Base-by-base conservation (phyloP, 2,329 filamentous ascomycete genomes). In the Penicillium sp. region DNA sequence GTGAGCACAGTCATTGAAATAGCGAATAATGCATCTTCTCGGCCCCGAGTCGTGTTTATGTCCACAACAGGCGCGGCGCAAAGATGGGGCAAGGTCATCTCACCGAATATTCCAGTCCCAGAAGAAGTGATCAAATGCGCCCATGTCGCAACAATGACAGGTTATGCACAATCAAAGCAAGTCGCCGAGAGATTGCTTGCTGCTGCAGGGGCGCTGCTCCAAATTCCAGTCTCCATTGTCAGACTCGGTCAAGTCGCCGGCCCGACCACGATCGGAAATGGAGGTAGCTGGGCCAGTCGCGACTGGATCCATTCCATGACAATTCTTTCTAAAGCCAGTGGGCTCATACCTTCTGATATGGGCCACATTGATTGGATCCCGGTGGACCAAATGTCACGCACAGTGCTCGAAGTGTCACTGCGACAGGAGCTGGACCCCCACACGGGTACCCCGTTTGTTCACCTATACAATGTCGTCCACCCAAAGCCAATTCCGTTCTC, bases 111-210 rank as follows among this genome's bases (percentile, higher is more conserved):
- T 1, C 46, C 50, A 1, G 53, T 55, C 4, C 53, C 53, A 6
- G 53, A 55, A 20, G 53, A 55, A 36, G 53, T 55, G 18, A 42
- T 55, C 10, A 42, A 53, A 8, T 46, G 45, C 23, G 9, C 53
- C 2, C 30, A 17, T 13, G 46, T 27, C 10, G 41, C 53, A n/a
- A 47, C 43, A 23, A 6, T 23, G 13, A 53, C 36, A 6, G 53
- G 53, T 15, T 55, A 55, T 17, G 46, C 49, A 1, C 49, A 55
- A 48, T 55, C 53, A 3, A 55, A 55, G 18, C 49, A 53, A 20
- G 46, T 52, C 15, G 53, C 49, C 20, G 53, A 55, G 24, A 33
- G 53, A 41, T 46, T 50, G 3, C 50, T 55, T 13, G 49, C 49
- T 13, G 21, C 46, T 10, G 53, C 53, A 12, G 53, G 49, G 4